These are phyloP conservation scores for Coprinellus aureogranulatus DNA, from an alignment of 768 basidiomycete species.

Conservation along the genomic window DNA sequence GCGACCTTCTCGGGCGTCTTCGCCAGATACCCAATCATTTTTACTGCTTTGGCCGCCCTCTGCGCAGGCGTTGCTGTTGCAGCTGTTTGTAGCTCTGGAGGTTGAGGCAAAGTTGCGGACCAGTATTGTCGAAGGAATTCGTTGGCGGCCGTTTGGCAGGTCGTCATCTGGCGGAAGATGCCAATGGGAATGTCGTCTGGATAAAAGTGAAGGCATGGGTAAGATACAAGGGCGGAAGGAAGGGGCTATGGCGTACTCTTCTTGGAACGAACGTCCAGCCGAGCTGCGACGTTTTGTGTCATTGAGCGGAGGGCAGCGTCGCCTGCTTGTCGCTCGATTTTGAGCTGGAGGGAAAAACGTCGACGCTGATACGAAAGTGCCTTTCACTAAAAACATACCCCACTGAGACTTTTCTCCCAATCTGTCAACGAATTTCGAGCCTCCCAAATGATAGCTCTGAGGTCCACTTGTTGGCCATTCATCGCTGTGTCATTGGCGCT, in stretches of 20 bases:
- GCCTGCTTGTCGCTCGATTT: constrained; percentile 63
- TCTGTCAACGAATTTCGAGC: constrained; percentile 45
- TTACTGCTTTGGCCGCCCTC: constrained; percentile 72
- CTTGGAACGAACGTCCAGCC: constrained; percentile 61
- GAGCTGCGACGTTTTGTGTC: constrained; percentile 76
- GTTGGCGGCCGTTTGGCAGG: constrained; percentile 89
- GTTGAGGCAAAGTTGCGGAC: constrained; percentile 79
- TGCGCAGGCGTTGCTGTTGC: constrained; percentile 60
- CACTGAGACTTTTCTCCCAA: constrained; percentile 58
- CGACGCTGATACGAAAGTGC: neutral
- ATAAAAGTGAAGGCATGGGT: neutral
- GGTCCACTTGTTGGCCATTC: constrained; percentile 44
- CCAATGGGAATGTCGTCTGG: constrained; percentile 78
- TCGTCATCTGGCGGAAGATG: constrained; percentile 79
- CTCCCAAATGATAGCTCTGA: constrained; percentile 46
- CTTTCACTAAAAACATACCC: constrained; percentile 38
- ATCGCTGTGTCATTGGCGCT: constrained; percentile 23
- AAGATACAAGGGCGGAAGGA: neutral
- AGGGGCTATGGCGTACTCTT: constrained; percentile 48
- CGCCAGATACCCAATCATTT: constrained; percentile 82
- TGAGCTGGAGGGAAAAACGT: constrained; percentile 42
- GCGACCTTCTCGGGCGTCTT: constrained; percentile 82
- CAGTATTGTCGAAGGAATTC: constrained; percentile 98
- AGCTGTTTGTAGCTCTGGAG: constrained; percentile 52
- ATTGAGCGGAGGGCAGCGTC: constrained; percentile 69